A percentile compares a stretch with the other conserved stretches of the same genome.
phyloP scores from a whole-genome alignment of 176 grass and related monocot species.

The Oryza punctata region DNA sequence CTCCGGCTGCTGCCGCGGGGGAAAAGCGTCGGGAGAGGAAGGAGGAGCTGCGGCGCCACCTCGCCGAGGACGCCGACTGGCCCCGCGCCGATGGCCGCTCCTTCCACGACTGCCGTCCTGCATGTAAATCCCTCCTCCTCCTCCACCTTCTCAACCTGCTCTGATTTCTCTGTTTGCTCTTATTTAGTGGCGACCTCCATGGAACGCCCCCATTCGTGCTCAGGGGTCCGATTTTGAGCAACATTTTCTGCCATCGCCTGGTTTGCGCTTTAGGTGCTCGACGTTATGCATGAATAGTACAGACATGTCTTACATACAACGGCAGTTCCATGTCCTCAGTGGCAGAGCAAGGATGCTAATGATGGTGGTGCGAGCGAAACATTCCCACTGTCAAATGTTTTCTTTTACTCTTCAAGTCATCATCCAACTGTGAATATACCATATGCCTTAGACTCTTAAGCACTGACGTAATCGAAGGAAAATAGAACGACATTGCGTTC shows the following conservation, averaged over 20 bases:
- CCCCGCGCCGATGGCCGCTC: constrained; percentile 65
- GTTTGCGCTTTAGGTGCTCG: constrained; percentile 40
- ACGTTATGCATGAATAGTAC: constrained; percentile 33
- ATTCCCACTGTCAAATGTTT: neutral
- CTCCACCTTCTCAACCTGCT: neutral
- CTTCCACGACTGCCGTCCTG: constrained; percentile 79
- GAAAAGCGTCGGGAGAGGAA: constrained; percentile 59
- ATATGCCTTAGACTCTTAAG: neutral
- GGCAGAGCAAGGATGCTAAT: neutral
- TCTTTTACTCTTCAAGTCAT: neutral
- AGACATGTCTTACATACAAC: neutral
- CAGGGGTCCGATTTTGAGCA: neutral
- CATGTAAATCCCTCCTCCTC: constrained; percentile 52
- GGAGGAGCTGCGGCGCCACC: constrained; percentile 59
- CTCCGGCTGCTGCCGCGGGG: constrained; percentile 51
- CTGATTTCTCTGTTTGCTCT: neutral
- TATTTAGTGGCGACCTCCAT: neutral
- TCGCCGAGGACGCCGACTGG: constrained; percentile 68
- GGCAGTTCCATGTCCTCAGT: neutral
- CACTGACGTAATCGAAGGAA: neutral
- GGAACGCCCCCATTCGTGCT: neutral
- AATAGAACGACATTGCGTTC: neutral
- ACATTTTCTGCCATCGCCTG: neutral
- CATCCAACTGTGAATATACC: no score
- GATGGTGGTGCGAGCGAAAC: neutral